Conservation (phyloP, 1,284 basidiomycete genomes). For the Prillingera fragicola region DNA sequence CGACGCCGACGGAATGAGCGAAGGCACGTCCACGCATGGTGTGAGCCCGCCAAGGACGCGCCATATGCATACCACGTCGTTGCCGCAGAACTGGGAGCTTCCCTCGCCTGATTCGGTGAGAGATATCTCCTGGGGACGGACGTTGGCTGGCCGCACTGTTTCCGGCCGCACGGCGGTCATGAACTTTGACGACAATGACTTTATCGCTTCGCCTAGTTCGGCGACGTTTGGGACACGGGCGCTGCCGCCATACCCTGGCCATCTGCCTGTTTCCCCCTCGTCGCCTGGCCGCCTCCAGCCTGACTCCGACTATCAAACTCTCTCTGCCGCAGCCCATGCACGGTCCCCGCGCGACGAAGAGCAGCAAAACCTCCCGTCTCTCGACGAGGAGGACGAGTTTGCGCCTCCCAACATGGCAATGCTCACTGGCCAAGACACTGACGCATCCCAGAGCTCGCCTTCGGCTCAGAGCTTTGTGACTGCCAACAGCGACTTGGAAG, state of each 20-base stretch:
- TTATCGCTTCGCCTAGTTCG: background rate
- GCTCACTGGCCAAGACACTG: background rate
- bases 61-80: background rate
- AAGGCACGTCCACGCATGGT: background rate
- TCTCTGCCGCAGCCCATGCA: too few relatives aligned
- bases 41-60: background rate
- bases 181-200: constrained; percentile 3
- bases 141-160: constrained; percentile 10
- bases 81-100: background rate
- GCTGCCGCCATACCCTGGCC: too few relatives aligned
- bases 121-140: constrained; percentile 8
- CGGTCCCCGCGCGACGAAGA: background rate
- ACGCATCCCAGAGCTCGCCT: too few relatives aligned
- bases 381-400: constrained; percentile 3
- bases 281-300: too few relatives aligned
- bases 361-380: background rate
- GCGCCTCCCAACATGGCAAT: background rate
- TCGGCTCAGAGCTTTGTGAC: constrained; percentile 7
- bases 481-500: background rate
- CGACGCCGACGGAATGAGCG: constrained; percentile 2
- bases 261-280: too few relatives aligned
- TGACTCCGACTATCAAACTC: too few relatives aligned
- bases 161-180: constrained; percentile 6
- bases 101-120: constrained; percentile 1
- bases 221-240: background rate